These are phyloP conservation scores for Mycena polygramma DNA, from an alignment of 768 basidiomycete genomes.

Conservation along the genomic window DNA sequence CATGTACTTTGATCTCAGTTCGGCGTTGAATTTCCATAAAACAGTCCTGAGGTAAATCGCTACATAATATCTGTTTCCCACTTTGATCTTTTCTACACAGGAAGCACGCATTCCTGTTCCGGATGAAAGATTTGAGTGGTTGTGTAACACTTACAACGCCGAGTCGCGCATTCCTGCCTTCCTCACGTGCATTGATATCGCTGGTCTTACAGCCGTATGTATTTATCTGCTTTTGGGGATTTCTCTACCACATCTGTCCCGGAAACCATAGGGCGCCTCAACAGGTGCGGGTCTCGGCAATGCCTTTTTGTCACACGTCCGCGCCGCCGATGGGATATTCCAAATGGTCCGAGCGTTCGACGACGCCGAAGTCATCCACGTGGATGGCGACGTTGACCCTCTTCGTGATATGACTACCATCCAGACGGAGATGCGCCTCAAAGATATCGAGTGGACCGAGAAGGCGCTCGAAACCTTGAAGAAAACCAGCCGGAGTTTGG, in stretches of 20 bases:
- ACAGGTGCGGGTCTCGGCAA: conserved; percentile 99
- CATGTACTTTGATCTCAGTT: conserved; percentile 25
- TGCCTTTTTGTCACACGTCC: conserved; percentile 96
- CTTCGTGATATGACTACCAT: conserved; percentile 98
- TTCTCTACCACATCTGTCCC: not conserved
- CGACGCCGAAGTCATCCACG: conserved; percentile 98
- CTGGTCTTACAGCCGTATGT: conserved; percentile 92
- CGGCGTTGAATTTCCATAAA: conserved; percentile 17
- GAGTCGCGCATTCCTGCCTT: conserved; percentile 90
- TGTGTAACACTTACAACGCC: conserved; percentile 92
- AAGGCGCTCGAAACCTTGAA: conserved; percentile 87
- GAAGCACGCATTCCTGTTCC: conserved; percentile 97
- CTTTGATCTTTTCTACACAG: conserved; percentile 45
- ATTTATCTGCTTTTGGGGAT: conserved; percentile 28
- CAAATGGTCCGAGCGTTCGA: conserved; percentile 98
- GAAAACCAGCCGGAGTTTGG: conserved; percentile 78
- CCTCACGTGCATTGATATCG: conserved; percentile 99
- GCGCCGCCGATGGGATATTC: conserved; percentile 99
- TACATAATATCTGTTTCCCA: too few relatives aligned
- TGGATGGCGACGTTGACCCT: conserved; percentile 98
- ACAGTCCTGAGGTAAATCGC: conserved; percentile 73
- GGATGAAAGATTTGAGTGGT: conserved; percentile 94
- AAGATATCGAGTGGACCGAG: conserved; percentile 99
- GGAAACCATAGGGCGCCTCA: conserved; percentile 82
- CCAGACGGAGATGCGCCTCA: conserved; percentile 91